Evolutionary conservation across 192 early-diverging fungal genomes (phyloP).

Genomic region (Coemansia sp.): DNA sequence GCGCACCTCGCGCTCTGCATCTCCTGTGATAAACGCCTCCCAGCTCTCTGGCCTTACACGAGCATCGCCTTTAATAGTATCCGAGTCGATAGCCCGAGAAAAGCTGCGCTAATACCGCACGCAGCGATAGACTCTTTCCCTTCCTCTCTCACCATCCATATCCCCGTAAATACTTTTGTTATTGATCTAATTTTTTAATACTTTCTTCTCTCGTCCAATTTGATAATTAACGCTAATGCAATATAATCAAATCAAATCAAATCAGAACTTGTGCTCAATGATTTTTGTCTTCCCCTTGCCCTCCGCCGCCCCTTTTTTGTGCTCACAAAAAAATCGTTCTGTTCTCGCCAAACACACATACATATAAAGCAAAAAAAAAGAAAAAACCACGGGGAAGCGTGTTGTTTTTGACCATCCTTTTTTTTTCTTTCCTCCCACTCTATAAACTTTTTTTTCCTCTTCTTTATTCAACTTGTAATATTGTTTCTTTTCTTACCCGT

Average conservation of each 20-base stretch:
- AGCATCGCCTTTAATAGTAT: conserved; percentile 2
- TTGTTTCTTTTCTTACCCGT: neutral
- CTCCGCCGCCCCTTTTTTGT: neutral
- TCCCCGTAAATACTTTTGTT: neutral
- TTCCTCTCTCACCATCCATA: neutral
- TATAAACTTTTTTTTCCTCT: neutral
- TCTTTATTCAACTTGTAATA: neutral
- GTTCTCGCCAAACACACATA: neutral
- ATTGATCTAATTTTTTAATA: neutral
- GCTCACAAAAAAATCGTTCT: neutral
- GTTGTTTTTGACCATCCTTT: neutral
- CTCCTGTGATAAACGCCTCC: conserved; percentile 25
- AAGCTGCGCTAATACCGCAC: conserved; percentile 15
- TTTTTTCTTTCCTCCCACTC: conserved; percentile 1
- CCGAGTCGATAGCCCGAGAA: conserved; percentile 20
- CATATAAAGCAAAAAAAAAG: conserved; percentile 2
- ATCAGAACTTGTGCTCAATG: neutral
- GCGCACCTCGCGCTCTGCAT: conserved; percentile 32
- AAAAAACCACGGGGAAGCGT: conserved; percentile 4
- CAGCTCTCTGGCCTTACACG: conserved; percentile 20
- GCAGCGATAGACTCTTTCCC: neutral
- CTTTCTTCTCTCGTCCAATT: neutral
- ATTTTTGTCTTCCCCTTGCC: neutral
- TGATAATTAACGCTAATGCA: neutral
- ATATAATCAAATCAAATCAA: neutral